A percentile compares a stretch with the other conserved stretches of the same genome.
These are phyloP conservation scores for Yamadazyma ubonensis DNA, from an alignment of 805 yeast species.

Conservation along the genomic window DNA sequence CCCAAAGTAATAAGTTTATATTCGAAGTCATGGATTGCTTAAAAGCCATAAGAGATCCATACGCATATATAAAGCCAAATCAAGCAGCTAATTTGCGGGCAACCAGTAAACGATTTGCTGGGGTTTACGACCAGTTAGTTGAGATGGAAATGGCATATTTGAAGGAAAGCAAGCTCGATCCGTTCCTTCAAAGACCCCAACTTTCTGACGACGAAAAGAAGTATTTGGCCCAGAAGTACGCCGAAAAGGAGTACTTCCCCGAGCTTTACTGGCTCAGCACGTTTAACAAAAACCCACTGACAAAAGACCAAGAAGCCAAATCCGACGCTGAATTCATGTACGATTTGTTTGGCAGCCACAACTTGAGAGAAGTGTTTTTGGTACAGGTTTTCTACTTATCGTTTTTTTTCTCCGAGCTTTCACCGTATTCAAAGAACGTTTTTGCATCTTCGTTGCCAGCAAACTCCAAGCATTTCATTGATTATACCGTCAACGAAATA, in stretches of 20 bases:
- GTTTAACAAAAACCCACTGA: slow-evolving; percentile 21
- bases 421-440: slow-evolving; percentile 20
- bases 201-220: slow-evolving; percentile 1
- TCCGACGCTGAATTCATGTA: slow-evolving; percentile 26
- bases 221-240: slow-evolving; percentile 20
- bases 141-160: slow-evolving; percentile 22
- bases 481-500: slow-evolving; percentile 21
- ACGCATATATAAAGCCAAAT: slow-evolving; percentile 23
- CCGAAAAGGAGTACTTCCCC: slow-evolving; percentile 27
- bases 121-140: slow-evolving; percentile 29
- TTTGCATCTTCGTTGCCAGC: slow-evolving; percentile 24
- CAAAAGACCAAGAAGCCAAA: slow-evolving; percentile 17
- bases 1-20: slow-evolving; percentile 21
- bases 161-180: not conserved
- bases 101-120: slow-evolving; percentile 23
- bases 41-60: slow-evolving; percentile 37
- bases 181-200: not conserved
- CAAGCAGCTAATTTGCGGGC: slow-evolving; percentile 21
- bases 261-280: slow-evolving; percentile 36
- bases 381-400: slow-evolving; percentile 32
- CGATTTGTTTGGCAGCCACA: slow-evolving; percentile 25
- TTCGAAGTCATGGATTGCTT: slow-evolving; percentile 32
- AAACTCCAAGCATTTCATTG: slow-evolving; percentile 36
- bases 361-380: slow-evolving; percentile 26
- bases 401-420: slow-evolving; percentile 30